Evolutionary conservation across 2,329 filamentous ascomycete genomes (phyloP).

Genomic region (Exophiala aquamarina): DNA sequence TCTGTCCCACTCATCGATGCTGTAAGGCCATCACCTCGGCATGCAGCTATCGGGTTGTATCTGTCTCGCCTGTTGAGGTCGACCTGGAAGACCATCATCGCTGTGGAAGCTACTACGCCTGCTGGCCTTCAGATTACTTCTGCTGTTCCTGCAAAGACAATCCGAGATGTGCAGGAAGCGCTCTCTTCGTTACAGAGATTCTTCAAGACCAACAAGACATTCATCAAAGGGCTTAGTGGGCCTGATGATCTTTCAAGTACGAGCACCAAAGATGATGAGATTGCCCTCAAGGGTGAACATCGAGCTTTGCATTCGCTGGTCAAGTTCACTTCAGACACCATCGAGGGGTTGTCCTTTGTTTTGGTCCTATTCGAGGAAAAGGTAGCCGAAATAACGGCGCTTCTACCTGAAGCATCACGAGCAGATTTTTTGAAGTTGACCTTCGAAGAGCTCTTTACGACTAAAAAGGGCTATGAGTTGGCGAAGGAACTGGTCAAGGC

Average conservation of each 20-base stretch:
- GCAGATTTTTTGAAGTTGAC: conserved; percentile 73
- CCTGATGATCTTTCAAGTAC: conserved; percentile 79
- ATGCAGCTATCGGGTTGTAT: conserved; percentile 85
- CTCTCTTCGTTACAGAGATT: conserved; percentile 78
- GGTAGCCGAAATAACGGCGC: conserved; percentile 79
- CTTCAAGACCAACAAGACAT: conserved; percentile 79
- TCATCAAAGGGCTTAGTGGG: conserved; percentile 92
- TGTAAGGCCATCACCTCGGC: conserved; percentile 82
- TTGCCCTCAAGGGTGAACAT: conserved; percentile 90
- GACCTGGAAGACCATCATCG: conserved; percentile 80
- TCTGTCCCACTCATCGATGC: conserved; percentile 71
- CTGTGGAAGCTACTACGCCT: conserved; percentile 55
- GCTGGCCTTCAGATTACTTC: conserved; percentile 66
- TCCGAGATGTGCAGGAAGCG: conserved; percentile 76
- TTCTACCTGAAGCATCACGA: conserved; percentile 69
- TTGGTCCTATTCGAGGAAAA: conserved; percentile 92
- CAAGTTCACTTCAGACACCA: conserved; percentile 82
- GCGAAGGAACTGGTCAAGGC: conserved; percentile 95
- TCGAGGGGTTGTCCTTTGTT: conserved; percentile 95
- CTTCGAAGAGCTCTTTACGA: conserved; percentile 84
- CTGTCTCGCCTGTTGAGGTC: conserved; percentile 83
- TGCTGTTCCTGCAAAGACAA: conserved; percentile 65
- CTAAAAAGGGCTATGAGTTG: conserved; percentile 75
- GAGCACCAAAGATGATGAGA: conserved; percentile 81
- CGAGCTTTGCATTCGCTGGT: conserved; percentile 85